phyloP scores from a whole-genome alignment of 805 yeast genomes.

The Candida nanaspora region DNA sequence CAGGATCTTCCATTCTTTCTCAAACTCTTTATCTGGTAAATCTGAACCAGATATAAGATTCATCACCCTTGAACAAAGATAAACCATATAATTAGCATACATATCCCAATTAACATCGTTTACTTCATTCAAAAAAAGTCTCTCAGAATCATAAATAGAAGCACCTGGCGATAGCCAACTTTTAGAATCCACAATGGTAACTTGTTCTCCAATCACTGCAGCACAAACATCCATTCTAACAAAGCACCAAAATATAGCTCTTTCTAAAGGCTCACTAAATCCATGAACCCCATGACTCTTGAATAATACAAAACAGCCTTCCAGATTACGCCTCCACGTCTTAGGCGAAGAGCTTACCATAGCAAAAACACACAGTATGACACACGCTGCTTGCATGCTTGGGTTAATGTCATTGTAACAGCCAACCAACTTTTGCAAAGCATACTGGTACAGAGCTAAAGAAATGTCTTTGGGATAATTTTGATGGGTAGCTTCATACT shows the following conservation, averaged over 20 bases:
- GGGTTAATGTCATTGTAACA: constrained; percentile 10
- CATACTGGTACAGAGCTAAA: constrained; percentile 4
- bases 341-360: constrained; percentile 34
- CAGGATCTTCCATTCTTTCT: constrained; percentile 28
- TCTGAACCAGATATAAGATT: constrained; percentile 22
- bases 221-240: constrained; percentile 36
- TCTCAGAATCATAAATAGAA: constrained; percentile 14
- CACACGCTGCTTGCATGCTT: constrained; percentile 17
- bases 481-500: constrained; percentile 6
- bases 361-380: constrained; percentile 28
- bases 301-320: constrained; percentile 34
- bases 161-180: constrained; percentile 27
- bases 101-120: constrained; percentile 14
- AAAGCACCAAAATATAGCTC: constrained; percentile 36
- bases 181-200: constrained; percentile 27
- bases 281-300: constrained; percentile 31
- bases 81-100: constrained; percentile 36
- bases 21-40: constrained; percentile 20
- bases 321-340: constrained; percentile 34
- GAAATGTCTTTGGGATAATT: constrained; percentile 6
- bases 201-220: constrained; percentile 31
- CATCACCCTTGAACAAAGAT: constrained; percentile 29
- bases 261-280: constrained; percentile 26
- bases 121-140: constrained; percentile 13
- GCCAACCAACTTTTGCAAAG: constrained; percentile 13